These are phyloP conservation scores for Carex kokanica DNA, from an alignment of 176 grass and related monocot species.

Conservation along the genomic window DNA sequence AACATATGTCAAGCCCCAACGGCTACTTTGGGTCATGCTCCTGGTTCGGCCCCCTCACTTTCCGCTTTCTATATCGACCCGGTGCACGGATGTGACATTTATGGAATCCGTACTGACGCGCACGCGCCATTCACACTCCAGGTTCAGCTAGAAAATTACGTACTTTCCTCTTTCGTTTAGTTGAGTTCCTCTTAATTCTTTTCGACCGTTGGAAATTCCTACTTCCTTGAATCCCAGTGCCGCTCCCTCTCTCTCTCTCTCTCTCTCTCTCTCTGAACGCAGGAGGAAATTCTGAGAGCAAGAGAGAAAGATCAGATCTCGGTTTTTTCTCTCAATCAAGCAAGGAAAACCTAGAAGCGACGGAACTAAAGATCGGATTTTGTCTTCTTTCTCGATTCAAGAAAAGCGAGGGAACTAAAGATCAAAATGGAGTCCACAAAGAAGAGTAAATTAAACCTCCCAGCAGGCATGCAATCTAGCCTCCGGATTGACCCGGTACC, in stretches of 20 bases:
- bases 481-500: slow-evolving; percentile 54
- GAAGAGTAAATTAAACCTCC: slow-evolving; percentile 68
- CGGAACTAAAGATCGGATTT: background rate
- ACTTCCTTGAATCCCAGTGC: background rate
- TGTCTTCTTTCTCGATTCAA: slow-evolving; percentile 12
- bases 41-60: background rate
- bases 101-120: background rate
- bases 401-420: background rate
- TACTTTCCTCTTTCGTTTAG: background rate
- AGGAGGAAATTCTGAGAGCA: background rate
- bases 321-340: background rate
- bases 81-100: background rate
- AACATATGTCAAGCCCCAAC: slow-evolving; percentile 13
- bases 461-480: slow-evolving; percentile 54
- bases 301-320: slow-evolving; percentile 5
- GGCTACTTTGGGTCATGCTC: slow-evolving; percentile 29
- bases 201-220: slow-evolving; percentile 28
- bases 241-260: background rate
- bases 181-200: background rate
- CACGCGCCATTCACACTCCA: background rate
- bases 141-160: background rate
- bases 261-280: background rate
- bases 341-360: background rate
- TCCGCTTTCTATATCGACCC: background rate
- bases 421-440: slow-evolving; percentile 40